These are phyloP conservation scores for Pontederia paniculata DNA, from an alignment of 176 grass and related monocot species.

Conservation along the genomic window DNA sequence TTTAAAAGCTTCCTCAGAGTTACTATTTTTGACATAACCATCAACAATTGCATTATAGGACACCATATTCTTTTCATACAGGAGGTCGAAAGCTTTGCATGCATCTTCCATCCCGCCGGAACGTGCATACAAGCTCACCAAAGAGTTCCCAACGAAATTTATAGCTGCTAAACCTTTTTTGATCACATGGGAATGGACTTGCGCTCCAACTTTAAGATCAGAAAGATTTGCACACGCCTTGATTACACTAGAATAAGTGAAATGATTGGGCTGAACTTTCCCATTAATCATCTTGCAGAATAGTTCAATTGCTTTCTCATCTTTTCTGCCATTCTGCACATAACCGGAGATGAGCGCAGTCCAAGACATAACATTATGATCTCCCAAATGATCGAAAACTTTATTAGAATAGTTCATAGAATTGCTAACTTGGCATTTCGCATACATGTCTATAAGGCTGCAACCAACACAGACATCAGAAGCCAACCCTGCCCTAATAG, in stretches of 20 bases:
- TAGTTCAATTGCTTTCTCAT: slow-evolving; percentile 31
- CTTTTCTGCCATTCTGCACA: slow-evolving; percentile 41
- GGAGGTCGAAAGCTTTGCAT: slow-evolving; percentile 31
- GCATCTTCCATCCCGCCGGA: slow-evolving; percentile 64
- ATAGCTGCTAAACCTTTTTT: slow-evolving; percentile 39
- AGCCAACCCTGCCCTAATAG: slow-evolving; percentile 26
- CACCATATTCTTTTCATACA: slow-evolving; percentile 52
- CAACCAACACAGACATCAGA: slow-evolving; percentile 65
- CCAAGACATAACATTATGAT: slow-evolving; percentile 60
- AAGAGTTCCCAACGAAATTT: slow-evolving; percentile 63
- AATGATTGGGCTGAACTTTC: slow-evolving; percentile 50
- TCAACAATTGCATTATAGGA: slow-evolving; percentile 27
- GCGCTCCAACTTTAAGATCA: slow-evolving; percentile 35
- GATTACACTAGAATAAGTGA: slow-evolving; percentile 63
- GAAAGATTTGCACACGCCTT: slow-evolving; percentile 60
- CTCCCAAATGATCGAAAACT: slow-evolving; percentile 41
- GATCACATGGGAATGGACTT: slow-evolving; percentile 49
- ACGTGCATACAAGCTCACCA: slow-evolving; percentile 64
- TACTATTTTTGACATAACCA: slow-evolving; percentile 18
- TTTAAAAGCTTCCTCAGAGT: slow-evolving; percentile 22
- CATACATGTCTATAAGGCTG: slow-evolving; percentile 69
- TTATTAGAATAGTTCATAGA: slow-evolving; percentile 40
- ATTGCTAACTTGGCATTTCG: slow-evolving; percentile 29
- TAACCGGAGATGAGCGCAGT: slow-evolving; percentile 71
- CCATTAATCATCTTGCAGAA: slow-evolving; percentile 44